phyloP scores from a whole-genome alignment of 148 eudicot species.

The Vaccinium myrtillus region DNA sequence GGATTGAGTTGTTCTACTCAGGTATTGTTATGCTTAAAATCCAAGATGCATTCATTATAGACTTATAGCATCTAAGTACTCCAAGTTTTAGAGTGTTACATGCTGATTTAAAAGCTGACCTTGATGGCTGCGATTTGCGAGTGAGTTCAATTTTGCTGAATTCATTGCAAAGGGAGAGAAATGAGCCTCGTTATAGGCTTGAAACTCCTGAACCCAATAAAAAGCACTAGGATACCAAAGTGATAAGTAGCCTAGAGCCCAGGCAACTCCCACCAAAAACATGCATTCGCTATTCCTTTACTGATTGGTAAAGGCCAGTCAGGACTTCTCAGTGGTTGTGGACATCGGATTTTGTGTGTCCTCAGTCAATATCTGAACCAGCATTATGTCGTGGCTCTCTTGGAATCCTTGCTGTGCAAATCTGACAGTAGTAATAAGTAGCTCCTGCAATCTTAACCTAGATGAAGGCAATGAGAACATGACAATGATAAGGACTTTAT shows the following conservation, averaged over 20 bases:
- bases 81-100: not conserved
- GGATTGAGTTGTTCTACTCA: conserved; percentile 66
- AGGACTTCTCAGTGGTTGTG: not conserved
- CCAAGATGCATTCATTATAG: not conserved
- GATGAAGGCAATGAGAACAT: not conserved
- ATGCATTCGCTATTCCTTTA: not conserved
- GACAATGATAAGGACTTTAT: not conserved
- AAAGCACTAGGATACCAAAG: not conserved
- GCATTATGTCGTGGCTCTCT: not conserved
- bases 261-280: not conserved
- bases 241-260: too few species aligned
- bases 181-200: not conserved
- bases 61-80: not conserved
- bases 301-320: not conserved
- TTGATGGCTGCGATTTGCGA: not conserved
- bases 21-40: conserved; percentile 35
- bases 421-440: not conserved
- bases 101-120: not conserved
- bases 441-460: not conserved
- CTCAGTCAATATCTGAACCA: too few species aligned
- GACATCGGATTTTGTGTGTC: not conserved
- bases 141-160: not conserved
- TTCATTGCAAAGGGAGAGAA: not conserved
- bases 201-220: not conserved
- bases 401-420: too few species aligned